Conservation (phyloP, 2,329 filamentous ascomycete genomes). For the Setomelanomma holmii region DNA sequence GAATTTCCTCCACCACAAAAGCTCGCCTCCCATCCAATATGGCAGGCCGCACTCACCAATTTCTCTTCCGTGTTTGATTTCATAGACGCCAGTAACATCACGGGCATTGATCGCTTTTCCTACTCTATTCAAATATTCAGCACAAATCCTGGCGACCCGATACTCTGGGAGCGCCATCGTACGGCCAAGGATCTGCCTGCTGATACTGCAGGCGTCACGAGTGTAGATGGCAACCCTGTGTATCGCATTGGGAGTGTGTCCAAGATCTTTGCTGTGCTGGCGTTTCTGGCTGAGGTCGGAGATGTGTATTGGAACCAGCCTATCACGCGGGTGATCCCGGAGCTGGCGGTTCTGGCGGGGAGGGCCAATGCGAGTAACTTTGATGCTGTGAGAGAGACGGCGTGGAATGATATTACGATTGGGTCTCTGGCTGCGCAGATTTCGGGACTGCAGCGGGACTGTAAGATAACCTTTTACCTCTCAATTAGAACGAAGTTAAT, state of each 20-base stretch:
- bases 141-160: conserved; percentile 22
- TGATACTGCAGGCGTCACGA: conserved; percentile 24
- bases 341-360: conserved; percentile 22
- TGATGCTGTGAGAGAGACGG: conserved; percentile 28
- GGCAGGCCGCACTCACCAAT: conserved; percentile 26
- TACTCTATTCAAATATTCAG: conserved; percentile 35
- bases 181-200: conserved; percentile 22
- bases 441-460: conserved; percentile 39
- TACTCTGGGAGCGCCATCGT: conserved; percentile 29
- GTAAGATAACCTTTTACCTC: too few relatives aligned
- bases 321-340: conserved; percentile 35
- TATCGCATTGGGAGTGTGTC: conserved; percentile 54
- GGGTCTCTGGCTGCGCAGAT: conserved; percentile 44
- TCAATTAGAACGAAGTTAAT: too few relatives aligned
- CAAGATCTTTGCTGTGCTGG: conserved; percentile 51
- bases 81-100: conserved; percentile 25
- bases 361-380: conserved; percentile 16
- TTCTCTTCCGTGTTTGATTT: conserved; percentile 27
- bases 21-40: conserved; percentile 25
- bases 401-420: conserved; percentile 46
- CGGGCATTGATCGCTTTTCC: conserved; percentile 22
- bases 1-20: conserved; percentile 32
- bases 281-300: conserved; percentile 46
- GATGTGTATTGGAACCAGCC: conserved; percentile 45
- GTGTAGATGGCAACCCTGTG: conserved; percentile 49